These are phyloP conservation scores for Plenodomus biglobosus DNA, from an alignment of 2,329 filamentous ascomycete species.

Conservation along the genomic window DNA sequence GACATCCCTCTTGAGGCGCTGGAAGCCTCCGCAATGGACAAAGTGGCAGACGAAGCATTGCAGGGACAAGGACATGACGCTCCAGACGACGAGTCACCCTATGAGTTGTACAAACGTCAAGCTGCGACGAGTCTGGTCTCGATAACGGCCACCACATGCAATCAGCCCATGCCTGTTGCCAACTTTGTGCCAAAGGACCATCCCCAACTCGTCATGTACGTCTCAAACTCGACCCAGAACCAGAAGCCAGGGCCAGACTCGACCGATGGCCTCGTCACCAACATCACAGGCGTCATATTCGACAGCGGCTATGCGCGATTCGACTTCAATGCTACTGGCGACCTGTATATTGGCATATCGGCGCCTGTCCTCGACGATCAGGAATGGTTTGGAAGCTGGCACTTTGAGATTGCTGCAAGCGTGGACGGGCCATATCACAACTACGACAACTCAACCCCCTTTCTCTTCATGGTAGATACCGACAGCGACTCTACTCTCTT, in stretches of 20 bases:
- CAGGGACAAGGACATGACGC: background rate
- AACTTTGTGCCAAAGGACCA: slow-evolving; percentile 41
- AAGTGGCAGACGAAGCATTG: slow-evolving; percentile 8
- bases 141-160: slow-evolving; percentile 83
- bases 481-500: slow-evolving; percentile 78
- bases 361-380: slow-evolving; percentile 66
- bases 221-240: slow-evolving; percentile 68
- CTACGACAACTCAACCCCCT: slow-evolving; percentile 58
- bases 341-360: slow-evolving; percentile 75
- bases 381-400: slow-evolving; percentile 66
- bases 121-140: slow-evolving; percentile 58
- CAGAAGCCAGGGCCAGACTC: slow-evolving; percentile 65
- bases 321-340: slow-evolving; percentile 61
- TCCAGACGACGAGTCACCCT: background rate
- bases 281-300: slow-evolving; percentile 52
- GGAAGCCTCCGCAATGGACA: slow-evolving; percentile 16
- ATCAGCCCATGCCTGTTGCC: slow-evolving; percentile 65
- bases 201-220: slow-evolving; percentile 74
- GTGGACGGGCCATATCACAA: slow-evolving; percentile 75
- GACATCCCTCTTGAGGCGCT: slow-evolving; percentile 29
- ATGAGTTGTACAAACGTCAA: slow-evolving; percentile 27
- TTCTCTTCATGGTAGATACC: slow-evolving; percentile 79
- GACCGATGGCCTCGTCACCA: slow-evolving; percentile 49
- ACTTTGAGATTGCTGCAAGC: slow-evolving; percentile 79
- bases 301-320: slow-evolving; percentile 70